Base-by-base conservation (phyloP, 495 filamentous ascomycete genomes). In the Mytilinidion resinicola region DNA sequence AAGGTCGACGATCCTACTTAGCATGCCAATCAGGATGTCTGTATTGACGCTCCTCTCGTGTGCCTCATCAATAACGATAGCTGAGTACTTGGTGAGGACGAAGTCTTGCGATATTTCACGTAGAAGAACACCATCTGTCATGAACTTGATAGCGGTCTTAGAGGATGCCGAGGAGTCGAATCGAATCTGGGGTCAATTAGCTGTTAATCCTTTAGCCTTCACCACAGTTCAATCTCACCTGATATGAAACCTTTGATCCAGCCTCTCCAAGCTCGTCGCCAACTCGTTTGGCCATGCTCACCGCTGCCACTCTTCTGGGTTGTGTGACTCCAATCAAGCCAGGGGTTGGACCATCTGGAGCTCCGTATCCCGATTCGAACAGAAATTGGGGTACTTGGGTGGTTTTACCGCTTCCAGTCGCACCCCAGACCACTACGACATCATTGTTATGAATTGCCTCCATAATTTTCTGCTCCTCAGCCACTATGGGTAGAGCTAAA, bases 11-110 rank as follows among this genome's bases (percentile, higher is more conserved):
- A 96, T 91, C 65, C 93, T 82, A 66, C 90, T 96, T 48, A 96
- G 81, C 83, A 99, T 92, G 10, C 93, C 92, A 65, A 99, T 90
- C 30, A 97, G 77, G 54, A 99, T 96, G 70, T 97, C 95, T 12
- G 95, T 97, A 67, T 99, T 97, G 57, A 96, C 86, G 66, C 91
- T 96, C 64, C 95, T 82, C 67, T 99, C 95, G 75, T 99, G 95
- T 10, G 95, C 95, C 74, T 99, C 95, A 69, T 99, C 95, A 65
- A 99, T 90, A 43, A 99, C 79, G 43, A 99, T 86, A 42, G 86
- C 84, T 2, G 91, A 96, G 70, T 99, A 99, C 59, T 95, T 96
- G n/a, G 78, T 82, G 25, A 99, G 75, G 4, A 88, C 76, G 70
- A 97, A 92, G 68, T 99, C 95, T 56, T 92, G 83, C 0, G 88